Evolutionary conservation across 192 early-diverging fungal species (phyloP).

Genomic region (Backusella australiensis): DNA sequence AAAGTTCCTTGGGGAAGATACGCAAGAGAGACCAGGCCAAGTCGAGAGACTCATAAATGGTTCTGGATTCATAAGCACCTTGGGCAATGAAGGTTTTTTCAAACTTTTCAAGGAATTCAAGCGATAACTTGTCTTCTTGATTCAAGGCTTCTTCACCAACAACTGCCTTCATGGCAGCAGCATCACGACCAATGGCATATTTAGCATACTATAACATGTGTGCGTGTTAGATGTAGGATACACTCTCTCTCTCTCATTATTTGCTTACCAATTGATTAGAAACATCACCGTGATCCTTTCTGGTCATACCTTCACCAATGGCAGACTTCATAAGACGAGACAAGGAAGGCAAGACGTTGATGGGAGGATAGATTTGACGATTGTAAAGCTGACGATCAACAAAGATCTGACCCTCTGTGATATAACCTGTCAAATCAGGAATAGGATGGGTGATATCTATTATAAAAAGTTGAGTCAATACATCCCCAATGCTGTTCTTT

Average conservation of each 20-base stretch:
- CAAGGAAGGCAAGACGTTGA: constrained; percentile 97
- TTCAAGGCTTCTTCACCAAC: constrained; percentile 99
- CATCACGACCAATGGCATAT: constrained; percentile 98
- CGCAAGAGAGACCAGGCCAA: constrained; percentile 97
- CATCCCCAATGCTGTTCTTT: too few species aligned
- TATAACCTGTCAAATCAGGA: constrained; percentile 99
- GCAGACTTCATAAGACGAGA: constrained; percentile 99
- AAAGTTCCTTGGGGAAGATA: constrained; percentile 99
- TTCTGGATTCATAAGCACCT: constrained; percentile 94
- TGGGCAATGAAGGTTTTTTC: constrained; percentile 97
- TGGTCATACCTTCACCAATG: constrained; percentile 96
- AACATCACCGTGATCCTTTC: constrained; percentile 98
- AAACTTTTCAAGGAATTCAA: constrained; percentile 99
- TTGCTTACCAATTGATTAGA: constrained; percentile 87
- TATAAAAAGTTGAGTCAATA: background rate
- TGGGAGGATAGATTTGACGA: constrained; percentile 99
- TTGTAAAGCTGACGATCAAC: constrained; percentile 98
- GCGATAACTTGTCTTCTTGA: constrained; percentile 94
- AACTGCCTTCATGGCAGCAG: constrained; percentile 99
- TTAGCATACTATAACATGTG: constrained; percentile 77
- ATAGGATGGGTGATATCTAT: constrained; percentile 98
- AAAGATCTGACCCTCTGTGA: constrained; percentile 99
- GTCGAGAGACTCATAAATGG: constrained; percentile 96
- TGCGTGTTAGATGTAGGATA: background rate
- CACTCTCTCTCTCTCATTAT: background rate